Evolutionary conservation across 2,329 filamentous ascomycete species (phyloP).

Genomic region (Elsinoe arachidis): DNA sequence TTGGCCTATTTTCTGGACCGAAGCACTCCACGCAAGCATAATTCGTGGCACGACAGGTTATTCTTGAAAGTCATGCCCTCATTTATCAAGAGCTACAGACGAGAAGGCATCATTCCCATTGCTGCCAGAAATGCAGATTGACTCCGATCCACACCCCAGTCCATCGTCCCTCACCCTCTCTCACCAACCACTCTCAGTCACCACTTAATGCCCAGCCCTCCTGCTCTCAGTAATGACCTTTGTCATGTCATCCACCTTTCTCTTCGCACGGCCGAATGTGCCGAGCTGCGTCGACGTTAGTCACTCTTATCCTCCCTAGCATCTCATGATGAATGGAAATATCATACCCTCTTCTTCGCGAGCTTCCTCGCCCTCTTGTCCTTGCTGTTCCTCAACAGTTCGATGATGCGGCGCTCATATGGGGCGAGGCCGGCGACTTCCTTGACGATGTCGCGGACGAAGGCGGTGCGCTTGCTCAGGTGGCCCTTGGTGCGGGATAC

Average conservation of each 20-base stretch:
- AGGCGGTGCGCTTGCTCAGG: constrained; percentile 91
- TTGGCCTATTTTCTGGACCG: too few relatives aligned
- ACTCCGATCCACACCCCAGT: constrained; percentile 10
- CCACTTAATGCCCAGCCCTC: constrained; percentile 59
- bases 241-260: constrained; percentile 98
- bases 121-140: constrained; percentile 11
- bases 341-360: constrained; percentile 92
- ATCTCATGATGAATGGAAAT: not conserved
- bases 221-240: constrained; percentile 95
- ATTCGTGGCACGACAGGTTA: not conserved
- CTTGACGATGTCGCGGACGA: constrained; percentile 95
- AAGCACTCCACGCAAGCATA: too few relatives aligned
- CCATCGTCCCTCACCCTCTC: not conserved
- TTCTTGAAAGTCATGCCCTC: constrained; percentile 10
- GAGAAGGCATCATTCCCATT: constrained; percentile 10
- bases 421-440: constrained; percentile 68
- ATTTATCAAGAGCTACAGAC: constrained; percentile 11
- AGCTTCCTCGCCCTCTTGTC: constrained; percentile 99
- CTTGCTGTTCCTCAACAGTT: constrained; percentile 97
- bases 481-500: constrained; percentile 77
- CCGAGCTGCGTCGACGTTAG: constrained; percentile 59
- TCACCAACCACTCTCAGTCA: not conserved
- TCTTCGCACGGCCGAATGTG: constrained; percentile 97
- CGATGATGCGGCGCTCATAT: constrained; percentile 95
- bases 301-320: not conserved